Evolutionary conservation across 495 filamentous ascomycete genomes (phyloP), one percentile per base, ranked within the genome.

Genomic region (Neurospora sp.): DNA sequence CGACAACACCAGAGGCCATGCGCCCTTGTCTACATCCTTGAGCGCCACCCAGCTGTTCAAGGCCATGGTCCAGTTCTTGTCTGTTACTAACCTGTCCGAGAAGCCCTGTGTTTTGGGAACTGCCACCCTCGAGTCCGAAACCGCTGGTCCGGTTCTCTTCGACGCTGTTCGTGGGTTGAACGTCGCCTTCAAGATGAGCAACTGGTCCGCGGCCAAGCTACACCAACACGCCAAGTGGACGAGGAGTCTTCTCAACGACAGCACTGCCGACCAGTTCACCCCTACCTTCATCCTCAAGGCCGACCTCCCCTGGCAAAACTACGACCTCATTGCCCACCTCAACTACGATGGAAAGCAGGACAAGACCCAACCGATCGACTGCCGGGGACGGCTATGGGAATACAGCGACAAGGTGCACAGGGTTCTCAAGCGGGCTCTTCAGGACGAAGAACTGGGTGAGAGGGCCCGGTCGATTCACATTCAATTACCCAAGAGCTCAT

Each of bases 31-130:
- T 35, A 82, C 89, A 18, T 92, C 92, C 9, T 92, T 97, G 75
- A 97, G 91, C 81, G 92, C 91, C 83, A 96, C 96, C 61, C 95
- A 99, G 80, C 88, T 98, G 72, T 97, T 99, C 85, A 98, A 97
- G 79, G 94, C 91, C 1, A 89, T 89, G 6, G 77, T 99, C 59
- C 94, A 98, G 80, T 97, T 93, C 77, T 82, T 99, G 20, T 88
- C 92, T 9, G 84, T 86, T 7, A 89, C 85, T 37, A 89, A 97
- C 77, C 79, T 98, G 40, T 79, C 81, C 31, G 88, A 84, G 45
- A 89, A 88, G 44, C 89, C 92, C 3, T 81, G 91, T 39, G 70
- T 89, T 10, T 85, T 93, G 40, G 83, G 84, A 6, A n/a, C 74
- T 31, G 76, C 71, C 8, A 69, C 68, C 3, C 4, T 71, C 37